A percentile compares a stretch with the other conserved stretches of the same genome.
phyloP scores from a whole-genome alignment of 805 yeast genomes.

The Yarrowia deformans region DNA sequence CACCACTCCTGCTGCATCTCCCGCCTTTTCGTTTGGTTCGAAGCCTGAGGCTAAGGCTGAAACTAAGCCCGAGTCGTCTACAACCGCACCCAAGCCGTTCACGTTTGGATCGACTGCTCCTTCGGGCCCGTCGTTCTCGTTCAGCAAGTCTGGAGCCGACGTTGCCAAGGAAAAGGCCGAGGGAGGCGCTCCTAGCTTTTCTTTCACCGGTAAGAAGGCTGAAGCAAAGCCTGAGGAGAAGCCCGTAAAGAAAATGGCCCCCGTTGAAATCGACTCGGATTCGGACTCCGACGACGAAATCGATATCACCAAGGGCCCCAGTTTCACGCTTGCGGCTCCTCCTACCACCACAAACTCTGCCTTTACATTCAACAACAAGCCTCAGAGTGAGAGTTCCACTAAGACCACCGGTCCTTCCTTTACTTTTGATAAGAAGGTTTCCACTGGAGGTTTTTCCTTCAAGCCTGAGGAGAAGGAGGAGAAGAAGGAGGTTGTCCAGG shows the following conservation, averaged over 20 bases:
- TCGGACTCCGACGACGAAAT: slow-evolving; percentile 67
- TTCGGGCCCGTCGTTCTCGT: slow-evolving; percentile 1
- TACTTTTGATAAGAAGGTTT: slow-evolving; percentile 41
- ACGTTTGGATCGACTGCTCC: slow-evolving; percentile 40
- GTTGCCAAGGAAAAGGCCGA: slow-evolving; percentile 1
- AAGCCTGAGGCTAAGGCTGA: not conserved
- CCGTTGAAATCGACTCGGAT: slow-evolving; percentile 51
- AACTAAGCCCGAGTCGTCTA: not conserved
- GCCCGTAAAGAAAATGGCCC: too few species aligned
- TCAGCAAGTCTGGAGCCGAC: not conserved
- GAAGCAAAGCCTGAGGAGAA: not conserved
- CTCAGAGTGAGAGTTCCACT: not conserved
- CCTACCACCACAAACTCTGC: slow-evolving; percentile 62
- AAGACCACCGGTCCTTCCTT: slow-evolving; percentile 42
- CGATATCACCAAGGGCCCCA: slow-evolving; percentile 72
- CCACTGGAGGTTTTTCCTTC: slow-evolving; percentile 44
- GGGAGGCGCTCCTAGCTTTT: not conserved
- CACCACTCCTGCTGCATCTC: not conserved
- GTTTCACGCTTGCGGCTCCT: slow-evolving; percentile 58
- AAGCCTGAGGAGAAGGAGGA: slow-evolving; percentile 11
- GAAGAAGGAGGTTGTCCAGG: too few species aligned
- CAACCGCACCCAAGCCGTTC: slow-evolving; percentile 17
- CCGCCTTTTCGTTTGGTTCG: not conserved
- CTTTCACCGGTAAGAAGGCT: not conserved
- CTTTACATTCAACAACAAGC: slow-evolving; percentile 53